Conservation (phyloP, 306 rosid genomes). For the Oxytropis ochrocephala region DNA sequence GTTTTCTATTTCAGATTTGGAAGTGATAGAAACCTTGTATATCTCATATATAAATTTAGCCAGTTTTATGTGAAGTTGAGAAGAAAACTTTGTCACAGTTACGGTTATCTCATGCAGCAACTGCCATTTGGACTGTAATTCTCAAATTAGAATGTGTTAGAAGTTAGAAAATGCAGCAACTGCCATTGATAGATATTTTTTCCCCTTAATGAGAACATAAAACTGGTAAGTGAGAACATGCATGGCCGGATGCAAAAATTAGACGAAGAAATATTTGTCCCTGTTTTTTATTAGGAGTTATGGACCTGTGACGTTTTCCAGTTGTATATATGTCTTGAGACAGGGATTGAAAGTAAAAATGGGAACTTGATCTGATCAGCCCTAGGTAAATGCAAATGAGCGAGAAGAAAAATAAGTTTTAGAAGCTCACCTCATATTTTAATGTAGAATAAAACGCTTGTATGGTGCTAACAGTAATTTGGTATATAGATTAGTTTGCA, state of each 20-base stretch:
- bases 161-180: background rate
- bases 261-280: background rate
- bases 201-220: background rate
- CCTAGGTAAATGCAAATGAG: conserved; percentile 2
- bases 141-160: background rate
- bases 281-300: background rate
- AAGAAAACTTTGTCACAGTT: background rate
- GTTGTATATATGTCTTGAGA: background rate
- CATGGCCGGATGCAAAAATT: background rate
- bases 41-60: background rate
- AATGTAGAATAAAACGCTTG: background rate
- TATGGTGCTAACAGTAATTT: background rate
- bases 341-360: background rate
- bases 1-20: background rate
- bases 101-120: background rate
- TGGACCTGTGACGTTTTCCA: background rate
- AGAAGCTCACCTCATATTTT: background rate
- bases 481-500: background rate
- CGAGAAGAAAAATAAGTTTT: background rate
- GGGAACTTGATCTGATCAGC: background rate
- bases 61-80: background rate
- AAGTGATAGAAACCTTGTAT: background rate
- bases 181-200: background rate
- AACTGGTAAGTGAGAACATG: background rate
- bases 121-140: background rate